Conservation (phyloP, 169 alveolate species). For the Eimeria tenella region DNA sequence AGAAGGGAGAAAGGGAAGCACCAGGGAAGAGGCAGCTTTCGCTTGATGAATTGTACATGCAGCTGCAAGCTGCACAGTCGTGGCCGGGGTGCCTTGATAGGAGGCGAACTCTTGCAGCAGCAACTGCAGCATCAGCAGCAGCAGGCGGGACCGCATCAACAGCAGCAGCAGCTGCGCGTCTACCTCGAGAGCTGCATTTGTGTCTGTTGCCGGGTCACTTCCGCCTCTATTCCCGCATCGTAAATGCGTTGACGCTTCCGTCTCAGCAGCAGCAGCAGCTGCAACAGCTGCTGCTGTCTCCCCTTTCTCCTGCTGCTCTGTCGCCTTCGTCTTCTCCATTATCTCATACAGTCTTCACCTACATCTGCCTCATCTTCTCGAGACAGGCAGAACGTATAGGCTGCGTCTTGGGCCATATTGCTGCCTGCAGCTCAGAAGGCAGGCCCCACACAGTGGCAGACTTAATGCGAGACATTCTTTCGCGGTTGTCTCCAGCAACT, state of each 20-base stretch:
- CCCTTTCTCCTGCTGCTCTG: neutral
- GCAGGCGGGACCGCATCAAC: slow-evolving; percentile 1
- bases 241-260: neutral
- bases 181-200: slow-evolving; percentile 27
- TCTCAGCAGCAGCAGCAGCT: slow-evolving; percentile 34
- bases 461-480: slow-evolving; percentile 5
- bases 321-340: neutral
- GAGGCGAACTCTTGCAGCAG: slow-evolving; percentile 12
- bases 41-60: slow-evolving; percentile 19
- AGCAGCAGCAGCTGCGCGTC: slow-evolving; percentile 5
- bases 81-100: slow-evolving; percentile 30
- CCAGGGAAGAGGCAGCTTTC: slow-evolving; percentile 2
- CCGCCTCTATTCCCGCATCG: slow-evolving; percentile 40
- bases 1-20: neutral
- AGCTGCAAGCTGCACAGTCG: slow-evolving; percentile 32
- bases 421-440: slow-evolving; percentile 20
- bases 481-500: slow-evolving; percentile 42
- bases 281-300: slow-evolving; percentile 40
- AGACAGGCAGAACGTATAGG: slow-evolving; percentile 58
- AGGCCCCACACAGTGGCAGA: slow-evolving; percentile 44
- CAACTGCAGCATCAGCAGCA: slow-evolving; percentile 48
- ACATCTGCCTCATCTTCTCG: slow-evolving; percentile 30
- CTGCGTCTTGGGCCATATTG: slow-evolving; percentile 48
- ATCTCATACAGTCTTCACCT: slow-evolving; percentile 9
- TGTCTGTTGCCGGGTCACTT: slow-evolving; percentile 56